Base-by-base conservation (phyloP, 192 early-diverging fungal genomes). In the Cladochytrium replicatum region DNA sequence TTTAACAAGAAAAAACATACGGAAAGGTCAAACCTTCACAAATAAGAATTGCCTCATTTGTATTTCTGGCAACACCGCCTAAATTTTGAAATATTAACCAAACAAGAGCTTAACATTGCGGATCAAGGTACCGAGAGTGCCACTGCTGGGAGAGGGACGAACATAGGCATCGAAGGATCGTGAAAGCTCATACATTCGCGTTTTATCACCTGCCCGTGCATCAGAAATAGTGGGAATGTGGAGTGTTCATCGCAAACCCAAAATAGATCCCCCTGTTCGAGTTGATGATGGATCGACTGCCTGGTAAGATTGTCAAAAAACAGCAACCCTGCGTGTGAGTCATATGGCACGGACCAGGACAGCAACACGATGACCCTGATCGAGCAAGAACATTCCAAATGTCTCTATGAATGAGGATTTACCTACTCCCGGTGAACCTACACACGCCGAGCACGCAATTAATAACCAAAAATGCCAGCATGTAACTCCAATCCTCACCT, bases 321-420 rank as follows among this genome's bases (percentile, higher is more conserved):
- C 13, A 9, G 29, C 28, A 32, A 68, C 15, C 13, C 27, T 28
- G 38, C 9, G 21, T 30, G 6, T 4, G 13, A 28, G 26, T 32
- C n/a, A 37, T 32, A 11, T 28, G 11, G 45, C 3, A 23, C 52
- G 42, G 61, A 83, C 80, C 67, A 87, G 55, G 5, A 90, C 87
- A 2, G 86, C 79, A 5, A 90, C 81, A 1, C 71, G 64, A 58
- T 86, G 82, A 3, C 84, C 83, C 32, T 71, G 55, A 8, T 63
- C 53, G 1, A 90, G 43, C 13, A 90, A 63, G 34, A 69, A 73
- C 77, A 83, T 81, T 38, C 87, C 87, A 57, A 90, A 86, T 4
- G 77, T 56, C 48, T 90, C 87, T 54, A 90, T 88, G 50, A 90
- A 90, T 31, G 82, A 83, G n/a, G 81, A 84, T 55, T 90, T 90